Percentiles rank a stretch among this genome's conserved stretches.
Evolutionary conservation across 78 protist genomes (phyloP).

Genomic region (Speleostelium caveatum): DNA sequence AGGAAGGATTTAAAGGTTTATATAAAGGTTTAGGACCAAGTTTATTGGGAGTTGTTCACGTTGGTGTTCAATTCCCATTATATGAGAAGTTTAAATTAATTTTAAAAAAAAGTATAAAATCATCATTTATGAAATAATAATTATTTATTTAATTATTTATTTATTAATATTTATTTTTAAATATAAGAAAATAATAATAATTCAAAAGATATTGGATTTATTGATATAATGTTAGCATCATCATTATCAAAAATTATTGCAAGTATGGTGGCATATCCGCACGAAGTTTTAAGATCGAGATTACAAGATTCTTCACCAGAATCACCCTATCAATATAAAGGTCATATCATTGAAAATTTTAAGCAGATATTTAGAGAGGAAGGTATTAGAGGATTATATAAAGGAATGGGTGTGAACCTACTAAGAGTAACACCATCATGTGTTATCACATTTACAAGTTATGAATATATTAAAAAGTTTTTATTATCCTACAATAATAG

Average conservation of each 20-base stretch:
- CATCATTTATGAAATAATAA: no score
- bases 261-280: constrained; percentile 88
- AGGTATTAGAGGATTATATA: constrained; percentile 86
- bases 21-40: constrained; percentile 88
- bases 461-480: constrained; percentile 72
- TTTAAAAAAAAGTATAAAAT: background rate
- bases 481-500: no score
- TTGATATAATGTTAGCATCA: constrained; percentile 80
- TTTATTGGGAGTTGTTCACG: constrained; percentile 88
- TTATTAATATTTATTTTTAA: background rate
- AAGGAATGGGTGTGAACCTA: constrained; percentile 88
- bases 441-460: constrained; percentile 87
- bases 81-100: constrained; percentile 83
- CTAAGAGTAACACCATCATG: constrained; percentile 86
- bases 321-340: constrained; percentile 37
- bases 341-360: constrained; percentile 9
- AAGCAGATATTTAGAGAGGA: constrained; percentile 62
- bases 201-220: background rate
- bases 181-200: background rate
- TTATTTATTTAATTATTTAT: background rate
- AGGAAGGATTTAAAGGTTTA: constrained; percentile 82
- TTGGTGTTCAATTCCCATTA: constrained; percentile 91
- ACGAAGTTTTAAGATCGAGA: constrained; percentile 88
- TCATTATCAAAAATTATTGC: constrained; percentile 83
- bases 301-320: constrained; percentile 75